A percentile compares a stretch with the other conserved stretches of the same genome.
Conservation (phyloP, 2,329 filamentous ascomycete species). For the Fusarium nisikadoi region DNA sequence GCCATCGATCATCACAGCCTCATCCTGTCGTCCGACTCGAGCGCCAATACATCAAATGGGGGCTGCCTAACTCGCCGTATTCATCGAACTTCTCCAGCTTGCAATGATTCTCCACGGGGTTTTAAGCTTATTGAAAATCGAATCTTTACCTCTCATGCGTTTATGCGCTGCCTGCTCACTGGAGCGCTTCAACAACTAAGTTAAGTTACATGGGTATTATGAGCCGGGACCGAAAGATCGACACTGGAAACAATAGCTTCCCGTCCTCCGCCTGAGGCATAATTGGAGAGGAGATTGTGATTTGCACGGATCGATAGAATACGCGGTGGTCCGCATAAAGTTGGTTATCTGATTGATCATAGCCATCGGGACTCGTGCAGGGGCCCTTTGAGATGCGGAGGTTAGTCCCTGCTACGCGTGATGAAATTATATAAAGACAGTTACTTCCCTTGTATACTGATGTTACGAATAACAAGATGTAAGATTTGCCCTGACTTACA, state of each 20-base stretch:
- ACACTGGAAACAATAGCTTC: constrained; percentile 6
- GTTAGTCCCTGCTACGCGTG: background rate
- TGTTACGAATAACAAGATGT: background rate
- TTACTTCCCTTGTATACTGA: background rate
- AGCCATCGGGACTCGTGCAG: background rate
- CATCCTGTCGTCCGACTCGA: constrained; percentile 3
- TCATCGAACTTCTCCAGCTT: background rate
- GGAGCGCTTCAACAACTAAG: constrained; percentile 26
- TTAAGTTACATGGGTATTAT: constrained; percentile 22
- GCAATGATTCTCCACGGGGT: background rate
- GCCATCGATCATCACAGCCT: background rate
- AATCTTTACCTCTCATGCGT: constrained; percentile 13
- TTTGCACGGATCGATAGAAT: constrained; percentile 14
- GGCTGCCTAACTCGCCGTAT: background rate
- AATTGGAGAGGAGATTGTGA: background rate
- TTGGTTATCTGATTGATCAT: background rate
- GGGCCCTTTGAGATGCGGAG: background rate
- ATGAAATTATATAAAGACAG: background rate
- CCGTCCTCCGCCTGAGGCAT: background rate
- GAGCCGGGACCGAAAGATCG: constrained; percentile 10
- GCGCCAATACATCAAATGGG: background rate
- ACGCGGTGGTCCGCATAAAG: background rate
- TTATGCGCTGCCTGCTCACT: constrained; percentile 32
- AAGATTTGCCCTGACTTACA: background rate
- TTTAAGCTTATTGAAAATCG: background rate